Base-by-base conservation (phyloP, 352 stramenopile genomes). In the Pythium rhizo-oryzae region DNA sequence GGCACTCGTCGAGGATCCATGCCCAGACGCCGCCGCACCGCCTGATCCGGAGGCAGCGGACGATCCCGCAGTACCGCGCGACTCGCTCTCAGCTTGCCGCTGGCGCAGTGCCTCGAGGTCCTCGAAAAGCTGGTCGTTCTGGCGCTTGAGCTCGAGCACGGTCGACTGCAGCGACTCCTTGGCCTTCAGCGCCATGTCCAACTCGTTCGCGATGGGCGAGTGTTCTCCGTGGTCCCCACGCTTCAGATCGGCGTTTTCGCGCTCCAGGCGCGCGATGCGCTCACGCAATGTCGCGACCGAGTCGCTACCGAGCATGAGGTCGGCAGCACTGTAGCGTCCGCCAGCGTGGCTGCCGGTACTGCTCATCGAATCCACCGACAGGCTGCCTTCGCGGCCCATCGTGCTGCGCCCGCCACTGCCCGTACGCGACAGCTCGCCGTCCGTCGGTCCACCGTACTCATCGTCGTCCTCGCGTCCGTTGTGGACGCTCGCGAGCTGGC, bases 111-210 rank as follows among this genome's bases (percentile, higher is more conserved):
- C 8, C 52, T 78, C 75, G 6, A 92, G 46, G 56, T 92, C 81
- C 53, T 96, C 88, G 12, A 72, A 72, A 2, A 94, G 74, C 50
- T 92, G 79, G 15, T 91, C 84, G 62, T 87, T 90, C 66, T 94
- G 78, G 30, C 87, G 83, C 72, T 93, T 89, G 49, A 90, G 74
- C 64, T 96, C 79, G 39, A 90, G 78, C 0, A 93, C 62, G 12
- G 82, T 76, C 24, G 84, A 74, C 58, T 96, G 86, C 23, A 93
- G 70, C 9, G 82, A 72, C 55, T 92, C 81, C 65, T 96, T 96
- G 18, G 81, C 72, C 58, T 91, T 91, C 2, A 90, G 50, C 7
- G 84, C 84, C 70, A 93, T 80, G 41, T 96, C 87, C n/a, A 93
- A 66, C 63, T 96, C 87, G 59, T 87, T 91, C 19, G 68, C 61